phyloP scores from a whole-genome alignment of 176 grass and related monocot genomes.

The Carex littledalei region DNA sequence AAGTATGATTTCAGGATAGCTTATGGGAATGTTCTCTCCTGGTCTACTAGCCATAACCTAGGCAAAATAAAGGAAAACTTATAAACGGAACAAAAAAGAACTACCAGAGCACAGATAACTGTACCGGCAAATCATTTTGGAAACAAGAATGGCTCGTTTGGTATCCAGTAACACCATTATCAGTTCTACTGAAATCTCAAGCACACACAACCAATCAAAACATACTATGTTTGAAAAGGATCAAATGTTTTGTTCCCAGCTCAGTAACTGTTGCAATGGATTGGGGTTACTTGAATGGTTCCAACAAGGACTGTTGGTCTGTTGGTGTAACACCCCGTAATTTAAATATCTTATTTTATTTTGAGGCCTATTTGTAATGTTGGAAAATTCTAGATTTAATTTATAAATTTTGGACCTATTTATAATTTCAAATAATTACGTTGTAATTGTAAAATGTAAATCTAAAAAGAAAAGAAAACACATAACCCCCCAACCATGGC shows the following conservation, averaged over 20 bases:
- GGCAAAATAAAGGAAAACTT: constrained; percentile 14
- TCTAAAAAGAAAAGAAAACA: too few relatives aligned
- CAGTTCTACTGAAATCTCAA: background rate
- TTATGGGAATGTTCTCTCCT: constrained; percentile 50
- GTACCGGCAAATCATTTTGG: background rate
- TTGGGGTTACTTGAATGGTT: background rate
- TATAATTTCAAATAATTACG: too few relatives aligned
- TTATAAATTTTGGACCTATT: too few relatives aligned
- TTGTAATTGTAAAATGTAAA: too few relatives aligned
- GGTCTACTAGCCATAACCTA: constrained; percentile 47
- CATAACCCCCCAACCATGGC: too few relatives aligned
- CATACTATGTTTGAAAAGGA: background rate
- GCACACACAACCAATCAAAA: background rate
- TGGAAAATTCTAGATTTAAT: too few relatives aligned
- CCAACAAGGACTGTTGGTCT: background rate
- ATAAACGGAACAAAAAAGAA: background rate
- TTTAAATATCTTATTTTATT: too few relatives aligned
- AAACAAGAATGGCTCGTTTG: background rate
- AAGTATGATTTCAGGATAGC: constrained; percentile 66
- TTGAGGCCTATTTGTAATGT: too few relatives aligned
- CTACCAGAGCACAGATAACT: background rate
- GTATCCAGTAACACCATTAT: background rate
- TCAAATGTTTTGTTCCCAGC: background rate
- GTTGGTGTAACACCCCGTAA: too few relatives aligned
- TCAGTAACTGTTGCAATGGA: background rate